These are phyloP conservation scores for Trifolium dubium DNA, from an alignment of 306 rosid genomes.

Conservation along the genomic window DNA sequence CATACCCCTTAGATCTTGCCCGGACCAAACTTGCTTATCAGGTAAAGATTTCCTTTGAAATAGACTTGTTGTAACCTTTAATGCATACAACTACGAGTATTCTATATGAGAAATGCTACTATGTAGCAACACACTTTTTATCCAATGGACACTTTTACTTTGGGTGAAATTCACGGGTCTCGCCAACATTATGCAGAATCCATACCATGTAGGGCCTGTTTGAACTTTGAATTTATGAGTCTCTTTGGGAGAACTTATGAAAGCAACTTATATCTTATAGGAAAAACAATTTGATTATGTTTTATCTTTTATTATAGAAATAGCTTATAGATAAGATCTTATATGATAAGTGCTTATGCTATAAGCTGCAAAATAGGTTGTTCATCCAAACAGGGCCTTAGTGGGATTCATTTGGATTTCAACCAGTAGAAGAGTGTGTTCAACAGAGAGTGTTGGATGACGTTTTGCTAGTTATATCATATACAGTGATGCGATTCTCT, in stretches of 20 bases:
- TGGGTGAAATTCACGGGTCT: not conserved
- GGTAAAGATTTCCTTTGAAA: slow-evolving; percentile 54
- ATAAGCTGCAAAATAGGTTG: too few species aligned
- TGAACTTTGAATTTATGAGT: too few species aligned
- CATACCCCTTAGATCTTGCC: slow-evolving; percentile 96
- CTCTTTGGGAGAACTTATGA: too few species aligned
- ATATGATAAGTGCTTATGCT: too few species aligned
- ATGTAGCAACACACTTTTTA: not conserved
- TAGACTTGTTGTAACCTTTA: slow-evolving; percentile 28
- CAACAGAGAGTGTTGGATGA: not conserved
- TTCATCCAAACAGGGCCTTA: not conserved
- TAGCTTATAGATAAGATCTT: too few species aligned
- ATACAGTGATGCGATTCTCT: not conserved
- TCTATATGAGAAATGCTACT: not conserved
- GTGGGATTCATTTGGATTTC: not conserved
- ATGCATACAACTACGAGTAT: not conserved
- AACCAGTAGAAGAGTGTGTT: not conserved
- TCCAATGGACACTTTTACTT: not conserved
- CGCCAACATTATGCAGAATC: not conserved
- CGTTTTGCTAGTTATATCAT: not conserved
- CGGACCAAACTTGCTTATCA: slow-evolving; percentile 98
- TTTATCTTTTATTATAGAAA: too few species aligned
- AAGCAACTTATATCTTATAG: too few species aligned
- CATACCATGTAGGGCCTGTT: not conserved
- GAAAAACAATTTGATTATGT: too few species aligned